phyloP scores from a whole-genome alignment of 2,329 filamentous ascomycete genomes.

The Penicillium sp. region DNA sequence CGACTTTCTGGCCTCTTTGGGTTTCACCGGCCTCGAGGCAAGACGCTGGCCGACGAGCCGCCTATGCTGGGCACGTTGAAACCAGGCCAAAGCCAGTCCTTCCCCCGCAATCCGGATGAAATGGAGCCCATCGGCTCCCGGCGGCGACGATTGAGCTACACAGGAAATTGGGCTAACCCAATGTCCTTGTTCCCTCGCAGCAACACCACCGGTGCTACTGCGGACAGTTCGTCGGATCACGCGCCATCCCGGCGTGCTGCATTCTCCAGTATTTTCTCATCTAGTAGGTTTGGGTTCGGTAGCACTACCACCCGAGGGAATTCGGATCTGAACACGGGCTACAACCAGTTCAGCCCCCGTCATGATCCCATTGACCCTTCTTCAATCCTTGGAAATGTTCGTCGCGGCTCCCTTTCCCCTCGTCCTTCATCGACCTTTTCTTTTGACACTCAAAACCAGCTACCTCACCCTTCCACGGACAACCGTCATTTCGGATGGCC shows the following conservation, averaged over 20 bases:
- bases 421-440: constrained; percentile 51
- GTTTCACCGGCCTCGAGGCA: constrained; percentile 56
- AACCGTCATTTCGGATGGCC: constrained; percentile 69
- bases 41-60: constrained; percentile 55
- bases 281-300: constrained; percentile 35
- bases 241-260: constrained; percentile 35
- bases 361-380: constrained; percentile 44
- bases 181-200: constrained; percentile 44
- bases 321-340: constrained; percentile 33
- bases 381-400: constrained; percentile 38
- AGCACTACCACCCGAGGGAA: constrained; percentile 26
- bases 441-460: constrained; percentile 47
- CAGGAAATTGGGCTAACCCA: constrained; percentile 49
- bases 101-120: constrained; percentile 51
- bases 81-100: constrained; percentile 57
- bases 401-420: constrained; percentile 41
- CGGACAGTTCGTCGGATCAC: constrained; percentile 39
- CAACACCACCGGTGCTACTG: constrained; percentile 39
- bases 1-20: constrained; percentile 54
- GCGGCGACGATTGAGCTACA: constrained; percentile 52
- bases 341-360: constrained; percentile 44
- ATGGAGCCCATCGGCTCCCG: constrained; percentile 46
- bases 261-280: constrained; percentile 41
- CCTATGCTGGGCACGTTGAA: constrained; percentile 54
- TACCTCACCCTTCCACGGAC: constrained; percentile 73